Conservation (phyloP, 176 grass and related monocot species). For the Thinopyrum elongatum region DNA sequence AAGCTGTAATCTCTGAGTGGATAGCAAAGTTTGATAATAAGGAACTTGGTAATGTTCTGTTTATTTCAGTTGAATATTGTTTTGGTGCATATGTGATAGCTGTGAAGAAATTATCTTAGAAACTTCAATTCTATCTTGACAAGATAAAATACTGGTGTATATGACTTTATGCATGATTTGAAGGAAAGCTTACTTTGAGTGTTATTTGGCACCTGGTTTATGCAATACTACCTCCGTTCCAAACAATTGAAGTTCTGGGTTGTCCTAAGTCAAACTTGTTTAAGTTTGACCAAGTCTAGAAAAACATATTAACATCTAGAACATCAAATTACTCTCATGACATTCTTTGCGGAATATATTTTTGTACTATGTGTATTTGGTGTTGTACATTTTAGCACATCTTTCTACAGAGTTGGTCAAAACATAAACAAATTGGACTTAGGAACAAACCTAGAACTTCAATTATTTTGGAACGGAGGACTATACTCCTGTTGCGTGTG, state of each 20-base stretch:
- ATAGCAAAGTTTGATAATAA: slow-evolving; percentile 85
- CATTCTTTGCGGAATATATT: no score
- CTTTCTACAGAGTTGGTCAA: no score
- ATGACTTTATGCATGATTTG: background rate
- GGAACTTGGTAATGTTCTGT: slow-evolving; percentile 72
- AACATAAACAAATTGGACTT: no score
- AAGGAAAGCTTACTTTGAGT: background rate
- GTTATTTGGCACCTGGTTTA: slow-evolving; percentile 21
- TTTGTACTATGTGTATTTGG: no score
- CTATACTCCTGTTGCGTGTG: background rate
- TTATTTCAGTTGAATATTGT: background rate
- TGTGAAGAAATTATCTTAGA: slow-evolving; percentile 16
- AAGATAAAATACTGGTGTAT: slow-evolving; percentile 5
- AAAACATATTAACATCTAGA: no score
- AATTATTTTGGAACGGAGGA: background rate
- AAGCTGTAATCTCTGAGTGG: slow-evolving; percentile 85
- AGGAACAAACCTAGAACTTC: no score
- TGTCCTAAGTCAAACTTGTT: no score
- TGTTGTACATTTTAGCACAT: no score
- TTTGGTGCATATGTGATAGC: background rate
- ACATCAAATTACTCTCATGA: no score
- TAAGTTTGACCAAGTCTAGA: no score
- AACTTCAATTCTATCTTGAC: background rate
- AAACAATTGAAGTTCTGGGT: no score
- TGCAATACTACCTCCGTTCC: background rate